Evolutionary conservation across 2,329 filamentous ascomycete genomes (phyloP), one percentile per base, ranked within the genome.

Genomic region (Penicillium sp.): DNA sequence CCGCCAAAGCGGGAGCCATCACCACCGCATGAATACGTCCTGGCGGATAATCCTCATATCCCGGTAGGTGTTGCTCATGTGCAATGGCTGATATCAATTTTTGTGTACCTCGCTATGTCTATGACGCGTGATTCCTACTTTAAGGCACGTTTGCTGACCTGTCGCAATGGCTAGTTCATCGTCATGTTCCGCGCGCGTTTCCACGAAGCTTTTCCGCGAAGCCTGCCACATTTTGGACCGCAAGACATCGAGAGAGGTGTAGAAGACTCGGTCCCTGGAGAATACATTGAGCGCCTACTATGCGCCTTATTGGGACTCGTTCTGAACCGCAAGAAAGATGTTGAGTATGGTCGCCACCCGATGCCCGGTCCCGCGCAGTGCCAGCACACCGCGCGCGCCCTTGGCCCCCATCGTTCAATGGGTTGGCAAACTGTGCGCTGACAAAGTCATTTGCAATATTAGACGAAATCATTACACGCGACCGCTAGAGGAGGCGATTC

Each of bases 131-230:
- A 59, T 66, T 61, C 68, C 62, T 62, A 58, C 58, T 66, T 56
- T 66, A 52, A 56, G 71, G 70, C 67, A 68, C 66, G 61, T 70
- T 70, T 64, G 68, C 72, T 77, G 60, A 77, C 66, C 56, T 59
- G 64, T 70, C 67, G 70, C 70, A 70, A 67, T 56, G 50, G 46
- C 56, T 71, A 97, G 92, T 97, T 99, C 79, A 91, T 99, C 77
- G 92, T 98, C 67, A 97, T 96, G 91, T 99, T 98, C 79, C 88
- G 94, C 75, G 90, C 90, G 77, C 91, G 95, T 72, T 98, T 99
- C 77, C 88, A 85, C 78, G 92, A 96, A 60, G 89, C 87, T 60
- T 95, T 99, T 67, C 89, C 93, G 50, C 89, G 92, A 76, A 95
- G 92, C 35, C 83, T 96, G 37, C 84, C 91, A 65, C 91, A 96